These are phyloP conservation scores for Eucalyptus shirleyi DNA, from an alignment of 345 rosid genomes.

Conservation along the genomic window DNA sequence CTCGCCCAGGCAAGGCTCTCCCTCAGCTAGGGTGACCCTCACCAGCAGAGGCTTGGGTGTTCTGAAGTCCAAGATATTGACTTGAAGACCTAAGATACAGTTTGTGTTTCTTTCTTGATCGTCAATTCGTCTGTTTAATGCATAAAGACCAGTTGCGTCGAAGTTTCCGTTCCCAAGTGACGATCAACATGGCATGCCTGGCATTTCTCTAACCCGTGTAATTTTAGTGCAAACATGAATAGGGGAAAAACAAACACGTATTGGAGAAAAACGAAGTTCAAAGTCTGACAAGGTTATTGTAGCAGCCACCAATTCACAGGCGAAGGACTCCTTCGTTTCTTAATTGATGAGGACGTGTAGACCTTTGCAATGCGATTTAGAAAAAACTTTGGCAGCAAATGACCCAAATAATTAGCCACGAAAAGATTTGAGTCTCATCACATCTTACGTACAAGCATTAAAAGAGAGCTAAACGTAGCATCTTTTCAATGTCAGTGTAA, in stretches of 20 bases:
- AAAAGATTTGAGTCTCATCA: background rate
- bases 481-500: background rate
- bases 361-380: background rate
- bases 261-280: background rate
- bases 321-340: background rate
- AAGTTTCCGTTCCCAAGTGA: background rate
- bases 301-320: background rate
- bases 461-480: background rate
- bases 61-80: background rate
- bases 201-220: background rate
- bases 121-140: background rate
- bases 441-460: background rate
- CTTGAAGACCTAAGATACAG: background rate
- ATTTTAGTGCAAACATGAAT: background rate
- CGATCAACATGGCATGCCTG: background rate
- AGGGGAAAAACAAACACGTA: background rate
- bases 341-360: background rate
- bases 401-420: background rate
- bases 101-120: background rate
- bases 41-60: background rate
- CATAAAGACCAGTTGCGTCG: background rate
- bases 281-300: background rate
- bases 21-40: too few relatives aligned
- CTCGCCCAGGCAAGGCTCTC: accelerated
- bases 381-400: background rate